phyloP scores from a whole-genome alignment of 768 basidiomycete species.

The Botryobasidium botryosum region DNA sequence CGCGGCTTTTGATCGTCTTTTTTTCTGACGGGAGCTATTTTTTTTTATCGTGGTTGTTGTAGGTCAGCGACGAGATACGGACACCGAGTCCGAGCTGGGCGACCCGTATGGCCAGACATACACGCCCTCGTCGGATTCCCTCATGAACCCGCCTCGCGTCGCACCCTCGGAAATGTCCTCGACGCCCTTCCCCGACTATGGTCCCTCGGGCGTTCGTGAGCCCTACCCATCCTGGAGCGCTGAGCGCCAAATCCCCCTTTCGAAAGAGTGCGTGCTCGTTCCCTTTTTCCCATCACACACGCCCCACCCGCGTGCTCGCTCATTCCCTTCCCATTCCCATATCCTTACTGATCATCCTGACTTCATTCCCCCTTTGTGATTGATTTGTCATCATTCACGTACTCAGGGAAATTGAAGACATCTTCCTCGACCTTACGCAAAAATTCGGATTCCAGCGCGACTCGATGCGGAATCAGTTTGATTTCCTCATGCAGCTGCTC shows the following conservation, averaged over 20 bases:
- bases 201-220: constrained; percentile 43
- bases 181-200: constrained; percentile 51
- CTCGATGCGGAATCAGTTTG: constrained; percentile 91
- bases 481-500: constrained; percentile 93
- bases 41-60: constrained; percentile 38
- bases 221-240: constrained; percentile 89
- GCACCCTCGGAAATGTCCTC: constrained; percentile 54
- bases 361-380: background rate
- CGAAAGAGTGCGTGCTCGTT: constrained; percentile 43
- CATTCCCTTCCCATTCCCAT: background rate
- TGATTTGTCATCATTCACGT: background rate
- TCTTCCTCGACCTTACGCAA: constrained; percentile 91
- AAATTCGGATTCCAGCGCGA: constrained; percentile 98
- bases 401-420: constrained; percentile 77
- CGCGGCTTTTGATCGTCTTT: constrained; percentile 9
- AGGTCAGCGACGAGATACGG: constrained; percentile 32
- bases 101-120: constrained; percentile 42
- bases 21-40: background rate
- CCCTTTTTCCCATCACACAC: background rate
- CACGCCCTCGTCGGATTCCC: constrained; percentile 58
- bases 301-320: background rate
- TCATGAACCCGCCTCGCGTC: constrained; percentile 38
- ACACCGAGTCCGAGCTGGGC: constrained; percentile 72
- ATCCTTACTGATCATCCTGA: background rate
- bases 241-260: constrained; percentile 88